These are phyloP conservation scores for Mediolabrus comicus DNA, from an alignment of 108 stramenopile species.

Conservation along the genomic window DNA sequence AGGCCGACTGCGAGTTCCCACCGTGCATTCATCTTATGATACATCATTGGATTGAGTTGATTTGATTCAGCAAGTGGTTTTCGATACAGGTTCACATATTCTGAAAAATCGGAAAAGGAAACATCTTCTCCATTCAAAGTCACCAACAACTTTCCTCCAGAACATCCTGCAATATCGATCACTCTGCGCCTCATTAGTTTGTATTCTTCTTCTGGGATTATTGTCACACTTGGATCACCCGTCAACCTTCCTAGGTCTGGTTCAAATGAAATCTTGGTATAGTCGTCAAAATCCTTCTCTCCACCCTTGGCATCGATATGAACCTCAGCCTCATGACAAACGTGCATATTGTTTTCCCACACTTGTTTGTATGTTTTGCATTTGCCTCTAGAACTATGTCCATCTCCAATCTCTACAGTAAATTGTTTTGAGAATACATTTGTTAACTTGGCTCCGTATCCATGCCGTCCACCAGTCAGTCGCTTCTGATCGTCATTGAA, in stretches of 20 bases:
- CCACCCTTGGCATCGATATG: slow-evolving; percentile 2
- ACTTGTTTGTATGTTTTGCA: slow-evolving; percentile 54
- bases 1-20: slow-evolving; percentile 77
- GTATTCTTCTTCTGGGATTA: slow-evolving; percentile 66
- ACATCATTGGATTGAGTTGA: slow-evolving; percentile 31
- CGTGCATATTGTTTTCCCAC: slow-evolving; percentile 82
- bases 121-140: slow-evolving; percentile 55
- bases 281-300: slow-evolving; percentile 40
- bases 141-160: slow-evolving; percentile 71
- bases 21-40: slow-evolving; percentile 45
- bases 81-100: slow-evolving; percentile 45
- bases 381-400: slow-evolving; percentile 23
- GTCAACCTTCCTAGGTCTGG: slow-evolving; percentile 74
- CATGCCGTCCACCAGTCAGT: slow-evolving; percentile 88
- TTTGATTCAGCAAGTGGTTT: background rate
- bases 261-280: slow-evolving; percentile 74
- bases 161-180: slow-evolving; percentile 85
- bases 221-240: slow-evolving; percentile 15
- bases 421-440: slow-evolving; percentile 87
- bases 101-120: slow-evolving; percentile 35
- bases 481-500: slow-evolving; percentile 97
- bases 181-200: slow-evolving; percentile 82
- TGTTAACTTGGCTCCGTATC: slow-evolving; percentile 89
- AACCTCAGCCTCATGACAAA: slow-evolving; percentile 47
- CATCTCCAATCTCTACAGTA: slow-evolving; percentile 71